Evolutionary conservation across 306 rosid genomes (phyloP).

Genomic region (Lagenaria siceraria): DNA sequence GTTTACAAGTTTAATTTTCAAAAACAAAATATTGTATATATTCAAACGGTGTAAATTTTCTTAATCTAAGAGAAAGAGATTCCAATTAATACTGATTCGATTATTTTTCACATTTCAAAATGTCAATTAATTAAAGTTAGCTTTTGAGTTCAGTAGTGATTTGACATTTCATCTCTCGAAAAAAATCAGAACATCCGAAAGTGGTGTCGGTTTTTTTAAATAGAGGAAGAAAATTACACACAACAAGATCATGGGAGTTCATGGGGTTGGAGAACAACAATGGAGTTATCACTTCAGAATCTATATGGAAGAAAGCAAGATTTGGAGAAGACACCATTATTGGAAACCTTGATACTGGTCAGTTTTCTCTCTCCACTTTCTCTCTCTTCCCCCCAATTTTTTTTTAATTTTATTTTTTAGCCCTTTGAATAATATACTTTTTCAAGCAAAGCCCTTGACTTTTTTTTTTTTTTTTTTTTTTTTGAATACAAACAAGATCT

Average conservation of each 20-base stretch:
- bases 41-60: too few relatives aligned
- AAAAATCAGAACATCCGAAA: conserved; percentile 43
- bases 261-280: conserved; percentile 43
- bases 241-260: conserved; percentile 79
- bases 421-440: background rate
- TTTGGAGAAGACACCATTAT: conserved; percentile 69
- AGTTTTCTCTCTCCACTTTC: conserved; percentile 7
- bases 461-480: background rate
- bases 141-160: background rate
- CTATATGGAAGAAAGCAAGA: conserved; percentile 70
- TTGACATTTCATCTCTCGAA: background rate
- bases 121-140: too few relatives aligned
- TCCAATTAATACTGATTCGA: too few relatives aligned
- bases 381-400: background rate
- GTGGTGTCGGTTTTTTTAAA: conserved; percentile 68
- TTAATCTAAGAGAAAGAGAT: too few relatives aligned
- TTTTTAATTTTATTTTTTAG: background rate
- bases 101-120: too few relatives aligned
- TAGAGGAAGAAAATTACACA: conserved; percentile 65
- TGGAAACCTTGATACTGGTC: conserved; percentile 79
- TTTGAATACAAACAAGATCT: background rate
- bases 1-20: too few relatives aligned
- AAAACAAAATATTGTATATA: too few relatives aligned
- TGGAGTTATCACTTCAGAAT: conserved; percentile 32
- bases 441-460: background rate